phyloP scores from a whole-genome alignment of 352 stramenopile species.

The Globisporangium camurandrum region DNA sequence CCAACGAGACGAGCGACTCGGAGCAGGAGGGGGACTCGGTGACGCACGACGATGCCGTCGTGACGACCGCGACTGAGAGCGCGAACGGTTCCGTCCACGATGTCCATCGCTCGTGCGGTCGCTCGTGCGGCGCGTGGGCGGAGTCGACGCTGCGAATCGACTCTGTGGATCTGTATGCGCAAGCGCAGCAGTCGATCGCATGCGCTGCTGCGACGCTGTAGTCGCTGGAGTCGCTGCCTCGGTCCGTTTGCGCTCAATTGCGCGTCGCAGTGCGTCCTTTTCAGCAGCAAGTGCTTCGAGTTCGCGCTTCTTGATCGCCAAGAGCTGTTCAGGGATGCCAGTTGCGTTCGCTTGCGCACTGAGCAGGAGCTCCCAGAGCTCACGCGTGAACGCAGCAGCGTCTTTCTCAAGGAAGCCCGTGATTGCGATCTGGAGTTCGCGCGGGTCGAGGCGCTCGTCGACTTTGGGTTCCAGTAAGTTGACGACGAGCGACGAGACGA shows the following conservation, averaged over 20 bases:
- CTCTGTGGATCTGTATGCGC: too few relatives aligned
- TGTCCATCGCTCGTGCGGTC: constrained; percentile 2
- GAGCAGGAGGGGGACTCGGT: constrained; percentile 5
- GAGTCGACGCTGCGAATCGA: too few relatives aligned
- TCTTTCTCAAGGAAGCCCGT: constrained; percentile 91
- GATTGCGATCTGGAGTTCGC: constrained; percentile 83
- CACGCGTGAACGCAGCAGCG: constrained; percentile 70
- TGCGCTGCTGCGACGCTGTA: background rate
- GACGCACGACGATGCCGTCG: constrained; percentile 2
- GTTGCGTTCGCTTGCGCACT: constrained; percentile 84
- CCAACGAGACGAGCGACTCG: constrained; percentile 3
- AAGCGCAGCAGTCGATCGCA: too few relatives aligned
- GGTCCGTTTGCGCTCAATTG: constrained; percentile 45
- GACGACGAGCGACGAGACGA: constrained; percentile 79
- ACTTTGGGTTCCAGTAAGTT: constrained; percentile 81
- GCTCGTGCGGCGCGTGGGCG: too few relatives aligned
- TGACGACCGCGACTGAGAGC: constrained; percentile 3
- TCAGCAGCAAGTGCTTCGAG: constrained; percentile 51
- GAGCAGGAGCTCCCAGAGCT: constrained; percentile 87
- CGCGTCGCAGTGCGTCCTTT: constrained; percentile 49
- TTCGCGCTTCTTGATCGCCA: constrained; percentile 90
- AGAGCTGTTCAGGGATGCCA: constrained; percentile 78
- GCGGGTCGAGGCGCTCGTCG: constrained; percentile 69
- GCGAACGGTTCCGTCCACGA: too few relatives aligned
- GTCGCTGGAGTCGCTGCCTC: constrained; percentile 11